These are phyloP conservation scores for Podaxis sp. DNA, from an alignment of 768 basidiomycete genomes.

Conservation along the genomic window DNA sequence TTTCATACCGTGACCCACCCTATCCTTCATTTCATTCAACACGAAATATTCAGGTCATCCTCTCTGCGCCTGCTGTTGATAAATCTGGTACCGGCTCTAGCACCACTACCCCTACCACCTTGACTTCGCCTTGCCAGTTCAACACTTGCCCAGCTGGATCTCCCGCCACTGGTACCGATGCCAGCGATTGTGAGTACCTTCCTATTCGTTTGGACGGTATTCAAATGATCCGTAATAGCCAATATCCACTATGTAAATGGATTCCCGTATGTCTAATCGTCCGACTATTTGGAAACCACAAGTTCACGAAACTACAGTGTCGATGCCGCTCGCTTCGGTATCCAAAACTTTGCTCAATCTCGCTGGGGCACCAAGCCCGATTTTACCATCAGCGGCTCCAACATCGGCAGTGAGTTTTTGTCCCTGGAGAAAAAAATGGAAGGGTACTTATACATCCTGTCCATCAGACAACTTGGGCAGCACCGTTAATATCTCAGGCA, in stretches of 20 bases:
- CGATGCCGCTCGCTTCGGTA: conserved; percentile 38
- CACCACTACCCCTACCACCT: conserved; percentile 29
- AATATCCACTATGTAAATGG: conserved; percentile 44
- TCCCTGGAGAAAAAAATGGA: neutral
- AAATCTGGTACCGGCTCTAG: conserved; percentile 41
- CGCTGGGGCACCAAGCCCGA: conserved; percentile 40
- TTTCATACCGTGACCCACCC: neutral
- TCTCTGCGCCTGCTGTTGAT: conserved; percentile 43
- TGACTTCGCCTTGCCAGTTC: conserved; percentile 39
- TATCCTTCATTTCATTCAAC: neutral
- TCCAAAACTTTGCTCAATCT: conserved; percentile 40
- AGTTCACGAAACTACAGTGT: conserved; percentile 24
- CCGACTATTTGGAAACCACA: neutral
- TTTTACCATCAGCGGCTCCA: conserved; percentile 46
- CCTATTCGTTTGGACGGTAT: neutral
- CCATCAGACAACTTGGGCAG: conserved; percentile 33
- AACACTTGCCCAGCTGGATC: conserved; percentile 40
- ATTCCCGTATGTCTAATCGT: conserved; percentile 32
- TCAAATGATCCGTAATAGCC: conserved; percentile 21
- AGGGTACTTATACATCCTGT: neutral
- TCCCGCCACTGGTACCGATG: conserved; percentile 39
- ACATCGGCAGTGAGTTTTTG: conserved; percentile 38
- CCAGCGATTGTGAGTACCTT: conserved; percentile 1
- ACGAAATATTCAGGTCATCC: conserved; percentile 31
- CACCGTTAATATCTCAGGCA: conserved; percentile 36